Evolutionary conservation across 2,329 filamentous ascomycete species (phyloP).

Genomic region (Nectriaceae sp.): DNA sequence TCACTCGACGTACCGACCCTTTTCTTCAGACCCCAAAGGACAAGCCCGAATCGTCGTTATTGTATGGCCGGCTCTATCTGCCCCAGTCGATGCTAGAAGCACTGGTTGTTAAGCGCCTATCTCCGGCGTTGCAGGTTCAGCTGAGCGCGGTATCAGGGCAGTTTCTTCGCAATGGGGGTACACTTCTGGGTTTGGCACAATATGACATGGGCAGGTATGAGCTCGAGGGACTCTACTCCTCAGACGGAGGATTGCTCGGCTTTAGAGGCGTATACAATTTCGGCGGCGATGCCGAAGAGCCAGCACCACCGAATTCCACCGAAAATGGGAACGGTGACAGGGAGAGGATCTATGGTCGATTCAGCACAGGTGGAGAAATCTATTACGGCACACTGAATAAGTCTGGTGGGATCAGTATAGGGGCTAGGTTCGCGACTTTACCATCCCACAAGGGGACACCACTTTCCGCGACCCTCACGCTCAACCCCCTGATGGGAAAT

Average conservation of each 20-base stretch:
- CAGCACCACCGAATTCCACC: constrained; percentile 12
- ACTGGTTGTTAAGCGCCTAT: constrained; percentile 76
- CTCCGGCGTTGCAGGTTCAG: constrained; percentile 76
- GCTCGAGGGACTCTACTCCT: constrained; percentile 87
- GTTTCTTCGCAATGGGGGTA: constrained; percentile 73
- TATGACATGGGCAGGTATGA: constrained; percentile 88
- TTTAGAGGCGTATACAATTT: constrained; percentile 93
- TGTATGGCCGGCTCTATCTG: constrained; percentile 80
- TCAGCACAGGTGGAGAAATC: constrained; percentile 88
- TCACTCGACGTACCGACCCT: constrained; percentile 39
- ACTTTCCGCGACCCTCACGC: constrained; percentile 87
- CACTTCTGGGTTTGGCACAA: constrained; percentile 70
- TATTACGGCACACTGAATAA: constrained; percentile 97
- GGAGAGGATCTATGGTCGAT: constrained; percentile 73
- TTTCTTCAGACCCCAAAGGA: constrained; percentile 23
- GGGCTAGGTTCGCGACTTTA: constrained; percentile 85
- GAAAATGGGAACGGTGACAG: constrained; percentile 39
- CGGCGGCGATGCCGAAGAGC: constrained; percentile 64
- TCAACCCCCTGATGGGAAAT: constrained; percentile 94
- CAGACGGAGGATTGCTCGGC: constrained; percentile 87
- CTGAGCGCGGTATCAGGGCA: constrained; percentile 77
- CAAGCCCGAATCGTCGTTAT: constrained; percentile 54
- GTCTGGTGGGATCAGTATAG: constrained; percentile 86
- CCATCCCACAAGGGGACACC: constrained; percentile 81
- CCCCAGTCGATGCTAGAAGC: constrained; percentile 86